Percentiles rank a stretch among this genome's conserved stretches.
These are phyloP conservation scores for Paraphoma sp. DNA, from an alignment of 2,329 filamentous ascomycete species.

Conservation along the genomic window DNA sequence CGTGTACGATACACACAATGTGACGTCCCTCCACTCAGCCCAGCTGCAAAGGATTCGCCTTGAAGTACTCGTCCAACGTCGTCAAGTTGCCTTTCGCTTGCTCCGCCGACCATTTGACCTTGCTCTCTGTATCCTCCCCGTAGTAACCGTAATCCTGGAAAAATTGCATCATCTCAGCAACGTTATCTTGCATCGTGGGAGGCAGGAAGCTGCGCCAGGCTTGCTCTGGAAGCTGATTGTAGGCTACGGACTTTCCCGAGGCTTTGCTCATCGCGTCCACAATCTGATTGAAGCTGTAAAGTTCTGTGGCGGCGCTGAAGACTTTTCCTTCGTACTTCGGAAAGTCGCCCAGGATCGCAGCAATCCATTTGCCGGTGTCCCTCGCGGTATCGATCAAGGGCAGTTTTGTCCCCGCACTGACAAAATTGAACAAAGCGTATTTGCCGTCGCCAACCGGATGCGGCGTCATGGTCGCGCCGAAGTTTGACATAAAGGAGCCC, in stretches of 20 bases:
- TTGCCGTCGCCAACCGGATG: conserved; percentile 38
- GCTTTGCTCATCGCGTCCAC: conserved; percentile 45
- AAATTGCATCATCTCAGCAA: conserved; percentile 13
- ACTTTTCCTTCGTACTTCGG: conserved; percentile 50
- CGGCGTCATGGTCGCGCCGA: conserved; percentile 27
- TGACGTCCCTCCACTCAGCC: conserved; percentile 1
- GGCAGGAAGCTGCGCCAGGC: conserved; percentile 7
- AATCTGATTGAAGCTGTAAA: conserved; percentile 50
- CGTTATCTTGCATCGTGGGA: conserved; percentile 9
- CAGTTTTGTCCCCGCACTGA: conserved; percentile 25
- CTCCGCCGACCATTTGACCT: conserved; percentile 38
- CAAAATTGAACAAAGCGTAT: conserved; percentile 25
- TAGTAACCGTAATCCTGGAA: conserved; percentile 44
- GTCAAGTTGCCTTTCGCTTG: conserved; percentile 39
- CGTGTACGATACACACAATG: too few relatives aligned
- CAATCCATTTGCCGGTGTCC: conserved; percentile 52
- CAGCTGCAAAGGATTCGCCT: conserved; percentile 30
- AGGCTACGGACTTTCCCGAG: conserved; percentile 42
- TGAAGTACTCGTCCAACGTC: conserved; percentile 49
- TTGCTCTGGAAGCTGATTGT: conserved; percentile 17
- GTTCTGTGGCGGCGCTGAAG: conserved; percentile 51
- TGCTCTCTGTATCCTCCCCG: conserved; percentile 39
- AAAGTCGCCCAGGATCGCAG: conserved; percentile 49
- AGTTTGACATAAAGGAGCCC: conserved; percentile 19
- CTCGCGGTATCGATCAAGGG: conserved; percentile 51